Conservation (phyloP, 345 rosid species). For the Isatis tinctoria region DNA sequence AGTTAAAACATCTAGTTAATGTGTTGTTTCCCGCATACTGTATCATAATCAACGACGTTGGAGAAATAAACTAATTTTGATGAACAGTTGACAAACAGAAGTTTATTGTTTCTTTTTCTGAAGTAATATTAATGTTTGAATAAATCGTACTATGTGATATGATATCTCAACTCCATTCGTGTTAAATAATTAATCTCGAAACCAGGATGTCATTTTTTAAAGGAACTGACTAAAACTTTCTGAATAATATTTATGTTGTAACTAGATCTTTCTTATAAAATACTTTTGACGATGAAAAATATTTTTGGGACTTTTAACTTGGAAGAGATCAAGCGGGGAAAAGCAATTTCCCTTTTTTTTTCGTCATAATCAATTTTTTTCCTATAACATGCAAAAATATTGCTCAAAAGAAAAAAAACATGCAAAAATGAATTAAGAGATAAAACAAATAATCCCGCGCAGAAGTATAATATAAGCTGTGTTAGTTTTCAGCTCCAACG, state of each 20-base stretch:
- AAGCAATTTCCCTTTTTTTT: too few species aligned
- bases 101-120: background rate
- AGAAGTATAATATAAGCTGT: constrained; percentile 7
- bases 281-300: background rate
- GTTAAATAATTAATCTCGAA: background rate
- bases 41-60: background rate
- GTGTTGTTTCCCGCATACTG: background rate
- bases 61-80: background rate
- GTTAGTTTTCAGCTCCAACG: constrained; percentile 28
- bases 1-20: background rate
- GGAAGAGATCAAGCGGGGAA: background rate
- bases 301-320: background rate
- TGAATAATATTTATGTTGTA: background rate
- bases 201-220: background rate
- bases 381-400: too few species aligned
- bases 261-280: too few species aligned
- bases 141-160: background rate
- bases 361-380: too few species aligned
- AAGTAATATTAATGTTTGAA: background rate
- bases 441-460: constrained; percentile 16
- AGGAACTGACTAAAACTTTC: background rate
- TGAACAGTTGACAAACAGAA: constrained; percentile 16
- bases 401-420: background rate
- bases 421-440: background rate
- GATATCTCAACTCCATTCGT: background rate